A percentile compares a stretch with the other conserved stretches of the same genome.
These are phyloP conservation scores for Myochromella boudieri DNA, from an alignment of 768 basidiomycete species.

Conservation along the genomic window DNA sequence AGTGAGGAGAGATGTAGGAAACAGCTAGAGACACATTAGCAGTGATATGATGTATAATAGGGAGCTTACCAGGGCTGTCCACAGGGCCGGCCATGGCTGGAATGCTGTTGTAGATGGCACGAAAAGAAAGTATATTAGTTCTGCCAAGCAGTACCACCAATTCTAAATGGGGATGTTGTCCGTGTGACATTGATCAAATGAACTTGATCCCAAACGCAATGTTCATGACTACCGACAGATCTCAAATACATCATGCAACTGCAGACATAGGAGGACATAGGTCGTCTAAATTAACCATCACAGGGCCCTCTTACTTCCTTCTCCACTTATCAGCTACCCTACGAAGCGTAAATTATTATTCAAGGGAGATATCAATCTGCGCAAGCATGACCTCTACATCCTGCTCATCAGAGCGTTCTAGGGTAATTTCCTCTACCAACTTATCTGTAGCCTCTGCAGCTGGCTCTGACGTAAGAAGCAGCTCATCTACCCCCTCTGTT, in stretches of 20 bases:
- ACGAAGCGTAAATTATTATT: not conserved
- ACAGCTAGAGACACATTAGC: conserved; percentile 44
- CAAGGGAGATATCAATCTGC: not conserved
- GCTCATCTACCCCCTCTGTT: conserved; percentile 5
- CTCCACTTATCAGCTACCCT: not conserved
- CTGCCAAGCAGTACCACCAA: conserved; percentile 1
- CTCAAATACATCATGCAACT: not conserved
- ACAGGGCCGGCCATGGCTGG: conserved; percentile 42
- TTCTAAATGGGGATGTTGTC: conserved; percentile 14
- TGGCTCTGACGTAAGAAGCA: not conserved
- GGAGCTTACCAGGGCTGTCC: conserved; percentile 38
- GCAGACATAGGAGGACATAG: not conserved
- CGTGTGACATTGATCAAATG: conserved; percentile 5
- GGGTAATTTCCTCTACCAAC: not conserved
- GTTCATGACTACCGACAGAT: not conserved
- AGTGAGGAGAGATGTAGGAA: conserved; percentile 76
- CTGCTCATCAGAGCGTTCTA: conserved; percentile 8
- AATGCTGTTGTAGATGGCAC: not conserved
- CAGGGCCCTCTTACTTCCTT: not conserved
- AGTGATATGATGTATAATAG: not conserved
- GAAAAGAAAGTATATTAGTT: conserved; percentile 4
- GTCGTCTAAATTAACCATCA: not conserved
- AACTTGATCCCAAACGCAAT: not conserved
- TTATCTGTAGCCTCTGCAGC: not conserved
- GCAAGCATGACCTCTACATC: conserved; percentile 10